These are phyloP conservation scores for Tolypocladium ophioglossoides DNA, from an alignment of 2,329 filamentous ascomycete genomes.

Conservation along the genomic window DNA sequence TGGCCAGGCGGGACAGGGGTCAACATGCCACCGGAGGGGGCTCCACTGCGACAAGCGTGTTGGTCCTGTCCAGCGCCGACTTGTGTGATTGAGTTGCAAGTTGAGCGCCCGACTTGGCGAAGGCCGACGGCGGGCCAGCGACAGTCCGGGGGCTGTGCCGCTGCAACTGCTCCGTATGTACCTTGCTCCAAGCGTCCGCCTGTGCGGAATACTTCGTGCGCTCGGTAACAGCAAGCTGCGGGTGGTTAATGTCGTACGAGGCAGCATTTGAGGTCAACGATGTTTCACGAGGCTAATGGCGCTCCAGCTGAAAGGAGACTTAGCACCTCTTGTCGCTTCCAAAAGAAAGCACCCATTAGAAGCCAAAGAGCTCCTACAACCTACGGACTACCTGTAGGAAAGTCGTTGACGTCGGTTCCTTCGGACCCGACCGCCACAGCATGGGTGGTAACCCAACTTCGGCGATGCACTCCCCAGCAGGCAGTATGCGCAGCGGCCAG, in stretches of 20 bases:
- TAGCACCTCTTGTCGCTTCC: background rate
- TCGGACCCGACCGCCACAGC: too few species aligned
- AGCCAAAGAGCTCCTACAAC: too few species aligned
- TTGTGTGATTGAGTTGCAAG: background rate
- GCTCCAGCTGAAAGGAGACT: background rate
- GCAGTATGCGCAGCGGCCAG: too few species aligned
- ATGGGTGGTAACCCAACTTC: background rate
- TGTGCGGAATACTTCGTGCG: too few species aligned
- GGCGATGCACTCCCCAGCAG: background rate
- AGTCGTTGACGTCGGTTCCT: too few species aligned
- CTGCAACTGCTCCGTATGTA: background rate
- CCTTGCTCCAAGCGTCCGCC: background rate
- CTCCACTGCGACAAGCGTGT: background rate
- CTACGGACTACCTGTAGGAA: too few species aligned
- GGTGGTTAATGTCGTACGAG: background rate
- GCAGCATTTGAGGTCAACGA: background rate
- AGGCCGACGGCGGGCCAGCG: too few species aligned
- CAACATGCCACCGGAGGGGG: background rate
- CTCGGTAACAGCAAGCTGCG: background rate
- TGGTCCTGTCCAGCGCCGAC: too few species aligned
- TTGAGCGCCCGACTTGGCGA: background rate
- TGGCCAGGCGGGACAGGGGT: background rate
- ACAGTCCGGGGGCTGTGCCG: background rate
- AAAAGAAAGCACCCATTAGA: background rate
- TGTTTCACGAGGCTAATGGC: background rate